Conservation (phyloP, 805 yeast genomes). For the Barnettozyma siamensis region DNA sequence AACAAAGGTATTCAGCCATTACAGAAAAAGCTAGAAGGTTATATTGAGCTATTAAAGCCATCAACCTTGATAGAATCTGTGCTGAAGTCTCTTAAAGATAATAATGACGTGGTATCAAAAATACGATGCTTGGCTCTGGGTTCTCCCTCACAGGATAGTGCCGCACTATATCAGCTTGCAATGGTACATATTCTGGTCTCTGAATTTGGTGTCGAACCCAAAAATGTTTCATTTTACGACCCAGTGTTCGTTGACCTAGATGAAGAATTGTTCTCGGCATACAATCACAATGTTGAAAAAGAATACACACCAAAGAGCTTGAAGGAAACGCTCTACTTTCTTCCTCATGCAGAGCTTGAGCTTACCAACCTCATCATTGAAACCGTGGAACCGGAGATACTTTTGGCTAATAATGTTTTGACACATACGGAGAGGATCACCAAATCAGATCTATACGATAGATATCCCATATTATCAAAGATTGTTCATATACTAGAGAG, state of each 20-base stretch:
- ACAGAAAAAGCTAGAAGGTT: constrained; percentile 13
- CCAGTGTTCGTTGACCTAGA: constrained; percentile 56
- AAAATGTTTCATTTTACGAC: constrained; percentile 48
- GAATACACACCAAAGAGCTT: constrained; percentile 3
- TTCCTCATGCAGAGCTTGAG: constrained; percentile 72
- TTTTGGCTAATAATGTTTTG: constrained; percentile 47
- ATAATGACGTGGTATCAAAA: constrained; percentile 10
- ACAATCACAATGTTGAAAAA: constrained; percentile 19
- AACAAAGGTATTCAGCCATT: not conserved
- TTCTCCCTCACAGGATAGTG: constrained; percentile 49
- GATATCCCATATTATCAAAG: constrained; percentile 40
- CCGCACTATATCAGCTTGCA: constrained; percentile 65
- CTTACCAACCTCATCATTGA: constrained; percentile 39
- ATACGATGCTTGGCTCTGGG: constrained; percentile 74
- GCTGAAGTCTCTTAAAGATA: constrained; percentile 11
- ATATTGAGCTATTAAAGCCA: constrained; percentile 18
- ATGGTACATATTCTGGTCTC: constrained; percentile 39
- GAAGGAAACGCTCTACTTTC: constrained; percentile 40
- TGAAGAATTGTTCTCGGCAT: constrained; percentile 24
- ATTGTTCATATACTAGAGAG: constrained; percentile 21
- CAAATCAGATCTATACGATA: constrained; percentile 33
- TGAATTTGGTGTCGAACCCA: constrained; percentile 14
- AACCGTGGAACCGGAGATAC: constrained; percentile 29
- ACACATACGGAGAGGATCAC: constrained; percentile 51
- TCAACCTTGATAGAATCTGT: constrained; percentile 29